Percentiles rank a stretch among this genome's conserved stretches.
Conservation (phyloP, 345 rosid genomes). For the Atalantia buxifolia region DNA sequence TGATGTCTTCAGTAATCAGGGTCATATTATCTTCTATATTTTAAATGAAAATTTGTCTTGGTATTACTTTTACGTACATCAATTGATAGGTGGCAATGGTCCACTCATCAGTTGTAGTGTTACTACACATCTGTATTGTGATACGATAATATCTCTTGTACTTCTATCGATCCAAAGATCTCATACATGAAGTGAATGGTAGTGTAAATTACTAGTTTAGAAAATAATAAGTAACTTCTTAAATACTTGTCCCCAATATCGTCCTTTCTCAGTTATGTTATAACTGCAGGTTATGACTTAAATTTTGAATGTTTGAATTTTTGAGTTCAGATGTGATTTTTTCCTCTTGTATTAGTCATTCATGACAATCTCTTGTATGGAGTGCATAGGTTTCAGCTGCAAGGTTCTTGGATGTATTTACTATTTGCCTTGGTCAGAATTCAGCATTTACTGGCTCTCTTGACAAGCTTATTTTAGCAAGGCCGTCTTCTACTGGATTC, state of each 20-base stretch:
- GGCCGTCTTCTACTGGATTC: slow-evolving; percentile 63
- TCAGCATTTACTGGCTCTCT: slow-evolving; percentile 71
- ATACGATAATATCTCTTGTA: not conserved
- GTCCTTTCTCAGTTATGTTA: not conserved
- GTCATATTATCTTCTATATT: not conserved
- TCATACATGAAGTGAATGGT: not conserved
- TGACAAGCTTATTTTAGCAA: slow-evolving; percentile 56
- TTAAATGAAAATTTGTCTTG: not conserved
- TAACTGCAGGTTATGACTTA: not conserved
- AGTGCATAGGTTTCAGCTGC: slow-evolving; percentile 68
- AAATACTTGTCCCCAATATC: not conserved
- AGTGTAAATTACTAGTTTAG: not conserved
- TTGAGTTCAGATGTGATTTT: not conserved
- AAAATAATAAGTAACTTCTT: not conserved
- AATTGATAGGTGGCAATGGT: not conserved
- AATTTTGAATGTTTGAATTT: not conserved
- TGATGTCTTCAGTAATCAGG: not conserved
- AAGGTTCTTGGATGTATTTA: slow-evolving; percentile 74
- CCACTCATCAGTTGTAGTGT: not conserved
- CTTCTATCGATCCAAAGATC: not conserved
- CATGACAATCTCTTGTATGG: slow-evolving; percentile 14
- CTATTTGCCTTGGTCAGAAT: slow-evolving; percentile 67
- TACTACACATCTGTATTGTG: not conserved
- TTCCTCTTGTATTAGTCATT: not conserved
- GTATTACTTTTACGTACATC: not conserved